Percentiles rank a stretch among this genome's conserved stretches.
Conservation (phyloP, 2,329 filamentous ascomycete genomes). For the Periconia digitata region DNA sequence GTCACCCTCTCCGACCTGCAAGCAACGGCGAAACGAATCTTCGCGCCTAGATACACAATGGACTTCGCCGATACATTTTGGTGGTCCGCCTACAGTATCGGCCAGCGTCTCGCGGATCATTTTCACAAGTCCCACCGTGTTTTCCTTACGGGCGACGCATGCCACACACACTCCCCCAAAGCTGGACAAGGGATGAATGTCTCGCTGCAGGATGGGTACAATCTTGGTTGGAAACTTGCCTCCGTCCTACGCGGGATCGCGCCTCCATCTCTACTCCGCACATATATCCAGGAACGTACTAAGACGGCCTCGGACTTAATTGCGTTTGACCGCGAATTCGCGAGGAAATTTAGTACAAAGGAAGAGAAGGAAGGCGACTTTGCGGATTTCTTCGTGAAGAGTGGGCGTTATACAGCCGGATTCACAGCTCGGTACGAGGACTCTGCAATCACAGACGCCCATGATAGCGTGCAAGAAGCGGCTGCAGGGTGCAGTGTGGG, state of each 20-base stretch:
- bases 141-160: conserved; percentile 72
- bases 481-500: conserved; percentile 47
- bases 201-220: conserved; percentile 61
- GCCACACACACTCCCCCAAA: conserved; percentile 70
- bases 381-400: conserved; percentile 58
- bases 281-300: conserved; percentile 63
- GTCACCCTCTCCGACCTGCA: conserved; percentile 59
- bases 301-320: conserved; percentile 55
- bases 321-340: conserved; percentile 60
- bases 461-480: conserved; percentile 36
- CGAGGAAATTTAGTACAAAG: conserved; percentile 55
- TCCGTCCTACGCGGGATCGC: conserved; percentile 50
- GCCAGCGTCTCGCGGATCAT: conserved; percentile 69
- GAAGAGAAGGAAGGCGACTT: conserved; percentile 53
- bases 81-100: conserved; percentile 73
- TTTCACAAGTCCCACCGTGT: conserved; percentile 67
- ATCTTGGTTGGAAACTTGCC: conserved; percentile 61
- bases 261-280: conserved; percentile 57
- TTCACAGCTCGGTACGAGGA: conserved; percentile 58
- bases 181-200: conserved; percentile 69
- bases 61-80: conserved; percentile 63
- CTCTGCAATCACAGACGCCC: conserved; percentile 49
- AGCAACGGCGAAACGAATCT: conserved; percentile 53
- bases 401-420: conserved; percentile 62
- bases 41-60: conserved; percentile 56